Evolutionary conservation across 2,329 filamentous ascomycete species (phyloP).

Genomic region (Chrysosphaeria jannelii): DNA sequence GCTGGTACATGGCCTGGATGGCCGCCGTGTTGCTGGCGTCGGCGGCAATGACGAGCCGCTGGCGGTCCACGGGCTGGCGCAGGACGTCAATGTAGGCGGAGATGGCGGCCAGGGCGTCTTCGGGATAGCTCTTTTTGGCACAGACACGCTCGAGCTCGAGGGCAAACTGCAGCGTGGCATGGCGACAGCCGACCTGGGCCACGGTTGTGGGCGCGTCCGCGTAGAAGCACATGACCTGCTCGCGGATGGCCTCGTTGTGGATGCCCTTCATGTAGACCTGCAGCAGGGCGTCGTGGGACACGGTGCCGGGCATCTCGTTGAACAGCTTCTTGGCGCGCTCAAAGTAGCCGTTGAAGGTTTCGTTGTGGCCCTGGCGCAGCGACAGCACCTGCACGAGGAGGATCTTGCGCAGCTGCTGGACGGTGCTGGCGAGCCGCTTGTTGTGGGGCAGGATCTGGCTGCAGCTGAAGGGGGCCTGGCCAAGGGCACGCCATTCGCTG

Average conservation of each 20-base stretch:
- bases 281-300: conserved; percentile 8
- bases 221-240: conserved; percentile 11
- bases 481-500: conserved; percentile 11
- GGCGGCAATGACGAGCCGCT: too few species aligned
- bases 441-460: conserved; percentile 18
- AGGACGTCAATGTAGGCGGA: conserved; percentile 20
- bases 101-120: conserved; percentile 11
- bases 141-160: conserved; percentile 23
- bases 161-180: conserved; percentile 25
- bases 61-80: conserved; percentile 10
- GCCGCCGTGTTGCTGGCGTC: too few species aligned
- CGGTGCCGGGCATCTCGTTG: conserved; percentile 8
- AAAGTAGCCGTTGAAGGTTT: conserved; percentile 20
- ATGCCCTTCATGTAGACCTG: conserved; percentile 23
- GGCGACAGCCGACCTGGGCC: conserved; percentile 15
- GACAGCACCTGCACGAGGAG: conserved; percentile 20
- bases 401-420: conserved; percentile 18
- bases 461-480: conserved; percentile 12
- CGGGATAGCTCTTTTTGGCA: conserved; percentile 15
- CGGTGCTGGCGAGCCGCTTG: conserved; percentile 18
- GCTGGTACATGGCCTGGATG: conserved; percentile 11
- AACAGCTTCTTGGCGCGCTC: conserved; percentile 13
- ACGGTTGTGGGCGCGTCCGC: conserved; percentile 9
- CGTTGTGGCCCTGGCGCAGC: conserved; percentile 21
- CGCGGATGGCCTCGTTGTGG: conserved; percentile 14